Evolutionary conservation across 1,284 basidiomycete genomes (phyloP), one percentile per base, ranked within the genome.

Genomic region (Vanrija sp.): DNA sequence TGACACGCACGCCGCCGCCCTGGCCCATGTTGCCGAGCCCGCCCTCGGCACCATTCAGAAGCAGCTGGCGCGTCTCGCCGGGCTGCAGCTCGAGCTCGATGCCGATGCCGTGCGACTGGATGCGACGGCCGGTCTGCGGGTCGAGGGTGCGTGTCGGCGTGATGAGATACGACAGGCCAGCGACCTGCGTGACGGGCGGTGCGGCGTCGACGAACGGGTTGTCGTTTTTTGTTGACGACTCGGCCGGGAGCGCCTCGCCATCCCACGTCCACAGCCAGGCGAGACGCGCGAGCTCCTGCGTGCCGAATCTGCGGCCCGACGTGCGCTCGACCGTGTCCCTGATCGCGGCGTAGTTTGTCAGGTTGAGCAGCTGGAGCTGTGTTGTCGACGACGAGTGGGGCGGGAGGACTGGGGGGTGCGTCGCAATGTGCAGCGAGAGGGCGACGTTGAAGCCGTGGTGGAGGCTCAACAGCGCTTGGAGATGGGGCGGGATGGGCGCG

Each of bases 221-320:
- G 49, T 57, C 60, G 52, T 63, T 48, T 21, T 57, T 60, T 40
- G 44, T 60, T 9, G 47, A 57, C 3, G 63, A 60, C 19, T 69
- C 66, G 21, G 55, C 56, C 2, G 67, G 62, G 9, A 73, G 52
- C 1, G 45, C 34, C 38, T 63, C 51, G 1, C 74, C 74, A 49
- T 76, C 69, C 77, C 77, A 78, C 23, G 63, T 59, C 72, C 74
- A 78, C 3, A 78, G 46, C 76, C 76, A 78, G 3, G 70, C 70
- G 10, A 78, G 57, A 10, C 75, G 57, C n/a, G 65, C 66, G 25
- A 78, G 61, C 51, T 78, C 75, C 16, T 65, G 55, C 9, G 66
- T 23, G 0, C 73, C 71, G 49, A 78, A 78, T 16, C 74, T 62
- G 34, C 68, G 58, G 2, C 71, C 66, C 4, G 68, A 62, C 0